Evolutionary conservation across 2,329 filamentous ascomycete genomes (phyloP), one percentile per base, ranked within the genome.

Genomic region (Beauveria australis): DNA sequence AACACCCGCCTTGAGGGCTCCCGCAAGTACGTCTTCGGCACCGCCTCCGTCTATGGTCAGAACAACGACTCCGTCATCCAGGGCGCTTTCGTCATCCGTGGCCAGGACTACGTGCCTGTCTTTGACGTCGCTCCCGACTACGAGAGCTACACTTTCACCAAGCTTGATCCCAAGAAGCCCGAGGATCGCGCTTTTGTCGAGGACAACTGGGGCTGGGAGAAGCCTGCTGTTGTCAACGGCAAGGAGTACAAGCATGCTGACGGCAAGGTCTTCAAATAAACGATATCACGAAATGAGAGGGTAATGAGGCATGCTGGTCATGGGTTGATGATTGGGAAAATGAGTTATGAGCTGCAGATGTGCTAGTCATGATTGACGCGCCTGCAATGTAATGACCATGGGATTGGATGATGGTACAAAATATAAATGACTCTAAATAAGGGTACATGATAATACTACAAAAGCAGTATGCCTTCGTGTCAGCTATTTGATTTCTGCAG

Each of bases 201-300:
- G 73, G 86, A 89, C 74, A 82, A 88, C 79, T 99, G 94, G 94
- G 81, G 85, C 65, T 96, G 92, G 90, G 94, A 97, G 77, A 89
- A 91, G 81, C 87, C 89, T 67, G 80, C 92, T 71, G 80, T 79
- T 66, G 83, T 91, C 72, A 78, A 89, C 72, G 93, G 89, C 81
- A 97, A 97, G 89, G 84, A 88, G 73, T 95, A 92, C 80, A 79
- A 86, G 76, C 91, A 89, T 81, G 89, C 89, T 73, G 88, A 91
- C 72, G 94, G 94, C 76, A 97, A 97, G 87, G 92, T 97, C 76
- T 97, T 97, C 89, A 97, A 97, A 85, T 97, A 96, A 85, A 72
- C 68, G 63, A 65, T 63, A 67, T 37, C 64, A 62, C 55, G 61
- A 63, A 55, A 51, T 53, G 64, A 53, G 61, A 61, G 61, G 64